phyloP scores from a whole-genome alignment of 2,329 filamentous ascomycete species.

The Leptosphaerulina australis region DNA sequence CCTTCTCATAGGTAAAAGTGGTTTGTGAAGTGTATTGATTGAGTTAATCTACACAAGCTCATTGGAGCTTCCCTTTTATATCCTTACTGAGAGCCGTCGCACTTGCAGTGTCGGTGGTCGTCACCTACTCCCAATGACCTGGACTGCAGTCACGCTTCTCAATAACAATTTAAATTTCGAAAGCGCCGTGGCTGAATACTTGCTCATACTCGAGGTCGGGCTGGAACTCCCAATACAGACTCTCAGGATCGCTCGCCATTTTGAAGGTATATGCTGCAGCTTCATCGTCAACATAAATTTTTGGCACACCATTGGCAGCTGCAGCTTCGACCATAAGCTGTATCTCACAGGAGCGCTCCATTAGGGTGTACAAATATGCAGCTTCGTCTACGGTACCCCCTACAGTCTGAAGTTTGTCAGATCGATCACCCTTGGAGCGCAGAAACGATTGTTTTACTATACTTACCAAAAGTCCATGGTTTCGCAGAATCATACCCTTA shows the following conservation, averaged over 20 bases:
- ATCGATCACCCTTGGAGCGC: neutral
- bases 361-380: slow-evolving; percentile 69
- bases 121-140: no score
- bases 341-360: slow-evolving; percentile 72
- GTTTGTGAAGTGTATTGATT: no score
- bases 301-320: slow-evolving; percentile 58
- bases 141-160: no score
- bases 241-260: slow-evolving; percentile 55
- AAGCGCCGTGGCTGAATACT: slow-evolving; percentile 35
- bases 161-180: slow-evolving; percentile 24
- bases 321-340: slow-evolving; percentile 73
- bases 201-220: slow-evolving; percentile 57
- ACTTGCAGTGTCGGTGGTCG: no score
- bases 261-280: slow-evolving; percentile 61
- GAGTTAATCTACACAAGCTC: no score
- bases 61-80: no score
- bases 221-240: slow-evolving; percentile 60
- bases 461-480: slow-evolving; percentile 68
- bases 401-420: slow-evolving; percentile 57
- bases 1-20: no score
- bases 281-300: slow-evolving; percentile 62
- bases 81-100: no score
- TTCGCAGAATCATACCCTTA: slow-evolving; percentile 69
- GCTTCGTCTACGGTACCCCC: slow-evolving; percentile 76
- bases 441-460: neutral